Evolutionary conservation across 2,329 filamentous ascomycete species (phyloP).

Genomic region (Diplodia intermedia): DNA sequence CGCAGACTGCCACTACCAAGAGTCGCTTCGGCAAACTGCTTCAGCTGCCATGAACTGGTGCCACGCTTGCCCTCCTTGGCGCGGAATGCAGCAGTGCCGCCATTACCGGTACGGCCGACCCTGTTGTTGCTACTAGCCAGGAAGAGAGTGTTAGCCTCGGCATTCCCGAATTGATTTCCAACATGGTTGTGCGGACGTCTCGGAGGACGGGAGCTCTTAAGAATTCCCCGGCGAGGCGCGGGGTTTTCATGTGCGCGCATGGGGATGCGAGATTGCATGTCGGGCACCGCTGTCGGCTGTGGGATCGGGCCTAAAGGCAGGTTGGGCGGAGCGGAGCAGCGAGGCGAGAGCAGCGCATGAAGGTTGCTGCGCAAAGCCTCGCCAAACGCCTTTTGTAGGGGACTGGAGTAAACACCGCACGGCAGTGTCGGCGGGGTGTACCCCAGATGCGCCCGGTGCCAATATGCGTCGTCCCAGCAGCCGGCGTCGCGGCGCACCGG

Average conservation of each 20-base stretch:
- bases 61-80: constrained; percentile 84
- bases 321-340: constrained; percentile 6
- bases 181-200: neutral
- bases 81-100: constrained; percentile 78
- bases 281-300: constrained; percentile 24
- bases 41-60: constrained; percentile 88
- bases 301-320: constrained; percentile 15
- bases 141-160: constrained; percentile 16
- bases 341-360: constrained; percentile 12
- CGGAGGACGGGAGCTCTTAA: constrained; percentile 3
- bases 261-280: constrained; percentile 43
- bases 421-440: constrained; percentile 37
- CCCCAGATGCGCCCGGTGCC: constrained; percentile 25
- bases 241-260: constrained; percentile 35
- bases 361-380: constrained; percentile 39
- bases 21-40: constrained; percentile 97
- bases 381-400: constrained; percentile 41
- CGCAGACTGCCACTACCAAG: constrained; percentile 91
- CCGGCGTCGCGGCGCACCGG: constrained; percentile 33
- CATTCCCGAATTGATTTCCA: constrained; percentile 12
- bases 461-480: constrained; percentile 30
- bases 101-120: constrained; percentile 25
- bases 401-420: constrained; percentile 43
- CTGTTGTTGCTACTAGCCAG: constrained; percentile 32
- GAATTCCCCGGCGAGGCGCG: constrained; percentile 9